These are phyloP conservation scores for Lipomyces spencermartinsiae DNA, from an alignment of 805 yeast species.

Conservation along the genomic window DNA sequence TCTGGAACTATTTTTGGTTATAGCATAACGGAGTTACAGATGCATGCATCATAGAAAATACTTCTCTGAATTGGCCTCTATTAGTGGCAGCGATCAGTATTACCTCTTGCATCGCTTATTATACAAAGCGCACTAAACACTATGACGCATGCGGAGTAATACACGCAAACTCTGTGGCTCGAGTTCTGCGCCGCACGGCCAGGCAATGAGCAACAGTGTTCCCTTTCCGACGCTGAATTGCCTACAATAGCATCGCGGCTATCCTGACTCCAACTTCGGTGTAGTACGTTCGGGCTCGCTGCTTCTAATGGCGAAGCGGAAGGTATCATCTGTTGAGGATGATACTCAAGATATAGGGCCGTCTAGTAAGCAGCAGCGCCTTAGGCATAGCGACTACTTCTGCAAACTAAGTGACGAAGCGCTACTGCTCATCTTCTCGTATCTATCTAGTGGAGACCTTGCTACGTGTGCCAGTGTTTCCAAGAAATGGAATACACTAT, in stretches of 20 bases:
- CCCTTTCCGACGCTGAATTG: not conserved
- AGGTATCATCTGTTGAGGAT: not conserved
- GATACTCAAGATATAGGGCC: not conserved
- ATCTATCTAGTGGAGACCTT: conserved; percentile 22
- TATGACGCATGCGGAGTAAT: not conserved
- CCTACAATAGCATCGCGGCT: too few species aligned
- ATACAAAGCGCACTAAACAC: not conserved
- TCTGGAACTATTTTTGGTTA: not conserved
- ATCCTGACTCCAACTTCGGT: not conserved
- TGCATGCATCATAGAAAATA: not conserved
- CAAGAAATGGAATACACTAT: conserved; percentile 12
- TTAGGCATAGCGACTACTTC: not conserved
- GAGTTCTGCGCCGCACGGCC: not conserved
- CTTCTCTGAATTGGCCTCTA: too few species aligned
- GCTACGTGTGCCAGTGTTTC: conserved; percentile 27
- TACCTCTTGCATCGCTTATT: too few species aligned
- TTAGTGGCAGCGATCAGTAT: too few species aligned
- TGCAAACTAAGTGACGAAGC: conserved; percentile 31
- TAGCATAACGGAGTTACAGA: not conserved
- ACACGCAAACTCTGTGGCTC: not conserved
- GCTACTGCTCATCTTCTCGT: conserved; percentile 25
- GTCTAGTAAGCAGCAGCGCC: not conserved
- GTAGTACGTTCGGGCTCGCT: not conserved
- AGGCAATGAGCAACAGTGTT: too few species aligned
- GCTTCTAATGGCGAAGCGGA: not conserved